Base-by-base conservation (phyloP, 371 early-diverging fungal species). In the Mortierella sp. region DNA sequence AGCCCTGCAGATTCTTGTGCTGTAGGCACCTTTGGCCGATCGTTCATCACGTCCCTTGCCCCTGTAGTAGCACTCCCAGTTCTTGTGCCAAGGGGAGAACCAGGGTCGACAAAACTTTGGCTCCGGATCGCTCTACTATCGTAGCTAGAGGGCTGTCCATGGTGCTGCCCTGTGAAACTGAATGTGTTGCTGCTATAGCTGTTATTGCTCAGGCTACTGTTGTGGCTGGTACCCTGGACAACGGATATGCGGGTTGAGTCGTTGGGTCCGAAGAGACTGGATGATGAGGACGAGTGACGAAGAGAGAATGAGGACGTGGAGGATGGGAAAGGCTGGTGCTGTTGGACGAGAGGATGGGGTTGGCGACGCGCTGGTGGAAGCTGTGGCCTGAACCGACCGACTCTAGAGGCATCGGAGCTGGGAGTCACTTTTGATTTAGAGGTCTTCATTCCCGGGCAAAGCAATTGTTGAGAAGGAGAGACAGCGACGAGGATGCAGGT, bases 311-410 rank as follows among this genome's bases (percentile, higher is more conserved):
- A 75, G 21, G 76, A 75, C 0, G 76, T 64, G 27, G 64, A 56
- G 4, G 76, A 75, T 8, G 76, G 70, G 50, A 69, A 75, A 14
- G 76, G 69, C 30, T 64, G 69, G 48, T 75, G 76, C 11, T 75
- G 64, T 11, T 68, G 69, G 50, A 75, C 37, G 17, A 75, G 26
- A 12, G 68, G 46, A 15, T 54, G 64, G 31, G 23, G 68, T 43
- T 42, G 50, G n/a, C 50, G 57, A 19, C 15, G 19, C 8, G 26
- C 21, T 7, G 32, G 37, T 23, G 42, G n/a, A n/a, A n/a, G 53
- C 28, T 52, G 60, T 14, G 43, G 58, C 32, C 44, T 41, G 14
- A n/a, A 5, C 9, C 31, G 32, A 11, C 42, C 15, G 24, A 15
- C 15, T 54, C 52, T 43, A 11, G 39, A 21, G 5, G 51, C 31